Evolutionary conservation across 2,329 filamentous ascomycete genomes (phyloP).

Genomic region (Plectosphaerella sp.): DNA sequence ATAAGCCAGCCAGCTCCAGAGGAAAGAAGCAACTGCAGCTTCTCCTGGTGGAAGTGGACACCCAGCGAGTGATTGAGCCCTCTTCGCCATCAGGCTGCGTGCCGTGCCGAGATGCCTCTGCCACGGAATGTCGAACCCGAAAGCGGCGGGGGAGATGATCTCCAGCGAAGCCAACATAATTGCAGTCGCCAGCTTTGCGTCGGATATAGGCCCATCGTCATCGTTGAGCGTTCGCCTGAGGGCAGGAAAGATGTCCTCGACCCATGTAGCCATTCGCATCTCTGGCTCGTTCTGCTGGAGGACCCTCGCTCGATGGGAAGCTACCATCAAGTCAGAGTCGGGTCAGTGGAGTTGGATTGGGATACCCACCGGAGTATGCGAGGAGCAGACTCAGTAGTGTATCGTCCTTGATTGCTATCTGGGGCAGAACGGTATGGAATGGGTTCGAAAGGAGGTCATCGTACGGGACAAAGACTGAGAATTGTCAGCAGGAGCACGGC

Average conservation of each 20-base stretch:
- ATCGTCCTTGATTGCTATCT: slow-evolving; percentile 63
- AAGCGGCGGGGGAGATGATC: slow-evolving; percentile 77
- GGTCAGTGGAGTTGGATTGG: background rate
- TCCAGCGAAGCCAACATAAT: slow-evolving; percentile 83
- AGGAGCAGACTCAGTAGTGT: slow-evolving; percentile 74
- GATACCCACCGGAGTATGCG: slow-evolving; percentile 60
- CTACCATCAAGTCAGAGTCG: slow-evolving; percentile 22
- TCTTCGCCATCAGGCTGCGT: slow-evolving; percentile 67
- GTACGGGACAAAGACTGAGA: slow-evolving; percentile 40
- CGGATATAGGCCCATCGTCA: slow-evolving; percentile 58
- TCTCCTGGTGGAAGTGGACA: slow-evolving; percentile 36
- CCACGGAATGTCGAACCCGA: slow-evolving; percentile 78
- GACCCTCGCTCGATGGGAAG: slow-evolving; percentile 75
- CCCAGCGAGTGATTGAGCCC: slow-evolving; percentile 26
- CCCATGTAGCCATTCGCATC: slow-evolving; percentile 75
- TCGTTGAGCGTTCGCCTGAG: slow-evolving; percentile 63
- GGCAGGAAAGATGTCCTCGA: slow-evolving; percentile 71
- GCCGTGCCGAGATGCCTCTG: slow-evolving; percentile 74
- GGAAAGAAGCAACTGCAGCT: slow-evolving; percentile 64
- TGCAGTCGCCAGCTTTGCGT: slow-evolving; percentile 71
- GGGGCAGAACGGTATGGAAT: slow-evolving; percentile 43
- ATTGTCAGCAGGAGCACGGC: slow-evolving; percentile 18
- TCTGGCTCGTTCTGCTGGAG: slow-evolving; percentile 69
- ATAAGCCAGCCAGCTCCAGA: slow-evolving; percentile 80
- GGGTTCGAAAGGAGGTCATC: slow-evolving; percentile 49